Evolutionary conservation across 1,284 basidiomycete species (phyloP), one percentile per base, ranked within the genome.

Genomic region (Moesziomyces sp.): DNA sequence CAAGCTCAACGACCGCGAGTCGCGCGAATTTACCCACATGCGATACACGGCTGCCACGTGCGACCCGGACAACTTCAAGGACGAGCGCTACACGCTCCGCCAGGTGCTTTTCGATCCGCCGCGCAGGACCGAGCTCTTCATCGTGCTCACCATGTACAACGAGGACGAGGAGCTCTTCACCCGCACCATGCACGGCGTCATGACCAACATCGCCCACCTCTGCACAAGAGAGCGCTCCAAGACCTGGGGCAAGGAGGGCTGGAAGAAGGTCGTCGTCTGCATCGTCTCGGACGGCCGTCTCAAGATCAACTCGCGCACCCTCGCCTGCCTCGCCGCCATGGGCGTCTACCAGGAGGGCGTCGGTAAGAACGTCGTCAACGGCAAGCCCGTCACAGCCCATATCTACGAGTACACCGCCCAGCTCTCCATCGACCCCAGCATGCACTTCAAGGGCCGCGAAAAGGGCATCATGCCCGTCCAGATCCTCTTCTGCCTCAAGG

Each of bases 161-260:
- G 77, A 77, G 47, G 73, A 77, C 53, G 74, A 74, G 30, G 52
- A 66, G 53, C 67, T 82, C 35, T 83, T 83, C 38, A 77, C 74
- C 19, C 71, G 80, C 34, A 82, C 81, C 51, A 66, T 83, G 73
- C 81, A 83, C 54, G 81, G 81, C 43, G 80, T 83, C 51, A 79
- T 83, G 80, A 79, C 67, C 52, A 83, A 83, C 61, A 81, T 83
- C 47, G 80, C 85, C 14, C 85, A 97, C 53, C 84, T 95, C 65
- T 94, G 92, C 83, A 91, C 90, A 74, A 87, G 93, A 21, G 91
- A 91, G 46, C 86, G 92, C 57, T 92, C 90, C 76, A 93, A 93
- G 87, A 97, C 91, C 1, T 97, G 95, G 95, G 94, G 94, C 1
- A 91, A 93, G 83, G 93, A 97, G 0, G 94, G 94, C 0, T 97